Evolutionary conservation across 75 land plant species (phyloP).

Genomic region (Pinus albicaulis): DNA sequence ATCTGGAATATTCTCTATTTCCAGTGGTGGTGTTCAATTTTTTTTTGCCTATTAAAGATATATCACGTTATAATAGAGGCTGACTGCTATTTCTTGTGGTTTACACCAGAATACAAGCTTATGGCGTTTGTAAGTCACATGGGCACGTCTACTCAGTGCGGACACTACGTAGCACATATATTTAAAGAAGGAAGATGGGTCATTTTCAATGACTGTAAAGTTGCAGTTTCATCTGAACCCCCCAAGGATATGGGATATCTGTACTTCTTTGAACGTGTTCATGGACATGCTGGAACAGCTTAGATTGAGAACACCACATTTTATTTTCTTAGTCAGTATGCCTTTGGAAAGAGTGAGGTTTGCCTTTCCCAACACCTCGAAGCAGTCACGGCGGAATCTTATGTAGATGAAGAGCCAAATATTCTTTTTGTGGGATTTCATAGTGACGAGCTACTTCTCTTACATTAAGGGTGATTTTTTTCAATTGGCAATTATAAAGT

Average conservation of each 20-base stretch:
- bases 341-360: too few species aligned
- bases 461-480: too few species aligned
- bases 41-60: too few species aligned
- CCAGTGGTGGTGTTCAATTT: not conserved
- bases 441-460: too few species aligned
- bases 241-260: constrained; percentile 99
- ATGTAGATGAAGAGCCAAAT: too few species aligned
- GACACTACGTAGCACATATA: constrained; percentile 97
- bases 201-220: constrained; percentile 92
- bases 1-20: not conserved
- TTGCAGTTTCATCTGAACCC: constrained; percentile 86
- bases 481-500: too few species aligned
- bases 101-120: constrained; percentile 79
- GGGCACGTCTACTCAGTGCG: constrained; percentile 97
- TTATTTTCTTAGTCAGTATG: too few species aligned
- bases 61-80: not conserved
- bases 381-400: too few species aligned
- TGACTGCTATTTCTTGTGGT: constrained; percentile 2
- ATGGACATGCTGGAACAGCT: not conserved
- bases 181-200: constrained; percentile 93
- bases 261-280: constrained; percentile 81
- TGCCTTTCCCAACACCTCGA: too few species aligned
- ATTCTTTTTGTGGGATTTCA: too few species aligned
- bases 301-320: too few species aligned
- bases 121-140: constrained; percentile 94